phyloP scores from a whole-genome alignment of 805 yeast species.

The Metschnikowia matae region DNA sequence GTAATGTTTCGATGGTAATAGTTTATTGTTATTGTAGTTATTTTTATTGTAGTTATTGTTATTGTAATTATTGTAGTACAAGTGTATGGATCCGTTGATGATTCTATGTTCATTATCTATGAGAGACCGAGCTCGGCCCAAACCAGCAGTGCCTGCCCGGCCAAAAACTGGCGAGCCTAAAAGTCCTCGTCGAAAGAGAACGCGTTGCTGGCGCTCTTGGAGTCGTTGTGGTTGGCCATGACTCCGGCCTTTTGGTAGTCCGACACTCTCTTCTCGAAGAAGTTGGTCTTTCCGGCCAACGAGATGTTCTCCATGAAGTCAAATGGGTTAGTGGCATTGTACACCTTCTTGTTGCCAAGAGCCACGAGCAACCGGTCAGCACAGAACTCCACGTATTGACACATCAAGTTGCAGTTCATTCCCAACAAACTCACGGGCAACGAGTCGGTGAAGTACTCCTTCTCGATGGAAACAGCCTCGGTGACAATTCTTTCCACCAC shows the following conservation, averaged over 20 bases:
- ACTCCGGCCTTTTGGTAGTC: constrained; percentile 99
- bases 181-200: constrained; percentile 94
- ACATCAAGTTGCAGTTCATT: constrained; percentile 91
- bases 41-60: too few species aligned
- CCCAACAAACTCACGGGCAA: constrained; percentile 90
- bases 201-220: constrained; percentile 45
- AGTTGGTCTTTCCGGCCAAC: constrained; percentile 96
- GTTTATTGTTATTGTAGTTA: too few species aligned
- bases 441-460: constrained; percentile 65
- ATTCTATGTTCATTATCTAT: background rate
- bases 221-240: constrained; percentile 69
- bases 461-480: constrained; percentile 93
- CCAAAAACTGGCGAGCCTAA: constrained; percentile 26
- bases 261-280: constrained; percentile 97
- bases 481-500: constrained; percentile 84
- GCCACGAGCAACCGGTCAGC: constrained; percentile 94
- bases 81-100: background rate
- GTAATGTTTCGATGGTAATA: too few species aligned
- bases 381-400: constrained; percentile 95
- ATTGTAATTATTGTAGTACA: background rate
- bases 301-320: constrained; percentile 99
- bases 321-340: constrained; percentile 88
- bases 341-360: constrained; percentile 84
- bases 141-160: constrained; percentile 3
- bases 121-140: constrained; percentile 1